Conservation (phyloP, 768 basidiomycete species). For the Cystobasidium onofrii region DNA sequence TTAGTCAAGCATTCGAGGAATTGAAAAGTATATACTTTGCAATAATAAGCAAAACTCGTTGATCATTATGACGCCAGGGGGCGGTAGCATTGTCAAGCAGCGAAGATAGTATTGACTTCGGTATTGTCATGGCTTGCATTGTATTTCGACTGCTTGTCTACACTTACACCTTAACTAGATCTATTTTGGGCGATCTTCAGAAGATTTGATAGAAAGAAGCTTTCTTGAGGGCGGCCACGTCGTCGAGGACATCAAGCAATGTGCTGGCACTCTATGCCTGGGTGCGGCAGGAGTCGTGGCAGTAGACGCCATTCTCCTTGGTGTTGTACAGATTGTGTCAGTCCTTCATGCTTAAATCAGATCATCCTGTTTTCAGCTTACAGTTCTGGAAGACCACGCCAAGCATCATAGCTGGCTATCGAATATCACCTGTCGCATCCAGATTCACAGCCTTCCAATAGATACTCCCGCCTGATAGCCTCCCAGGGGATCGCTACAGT, state of each 20-base stretch:
- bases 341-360: not conserved
- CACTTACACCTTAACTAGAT: no score
- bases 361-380: not conserved
- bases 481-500: constrained; percentile 54
- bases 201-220: no score
- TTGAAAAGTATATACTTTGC: no score
- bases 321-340: constrained; percentile 46
- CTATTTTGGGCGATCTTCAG: no score
- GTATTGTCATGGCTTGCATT: no score
- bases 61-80: no score
- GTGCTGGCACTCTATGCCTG: constrained; percentile 97
- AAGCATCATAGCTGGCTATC: constrained; percentile 69
- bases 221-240: not conserved
- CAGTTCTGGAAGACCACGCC: constrained; percentile 85
- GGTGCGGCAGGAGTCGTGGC: constrained; percentile 78
- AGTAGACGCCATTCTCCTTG: constrained; percentile 72
- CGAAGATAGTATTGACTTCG: no score
- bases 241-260: constrained; percentile 52
- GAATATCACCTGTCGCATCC: constrained; percentile 15
- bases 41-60: no score
- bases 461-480: constrained; percentile 47
- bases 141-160: no score
- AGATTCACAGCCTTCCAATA: constrained; percentile 29
- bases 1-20: no score
- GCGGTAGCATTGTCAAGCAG: no score